phyloP scores from a whole-genome alignment of 768 basidiomycete genomes.

The Hortiboletus campestris region DNA sequence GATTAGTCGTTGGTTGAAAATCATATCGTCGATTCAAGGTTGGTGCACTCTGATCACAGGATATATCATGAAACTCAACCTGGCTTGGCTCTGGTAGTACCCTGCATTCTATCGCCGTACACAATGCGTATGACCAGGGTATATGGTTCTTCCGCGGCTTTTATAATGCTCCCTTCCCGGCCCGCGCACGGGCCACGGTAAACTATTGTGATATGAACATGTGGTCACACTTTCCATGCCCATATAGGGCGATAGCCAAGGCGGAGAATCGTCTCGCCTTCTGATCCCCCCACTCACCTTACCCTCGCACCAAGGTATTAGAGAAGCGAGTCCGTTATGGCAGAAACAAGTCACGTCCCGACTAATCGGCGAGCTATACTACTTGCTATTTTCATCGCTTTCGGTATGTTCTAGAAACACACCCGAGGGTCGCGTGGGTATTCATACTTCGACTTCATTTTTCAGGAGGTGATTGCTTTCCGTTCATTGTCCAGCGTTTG shows the following conservation, averaged over 20 bases:
- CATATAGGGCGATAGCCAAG: neutral
- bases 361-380: constrained; percentile 11
- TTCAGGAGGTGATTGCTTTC: constrained; percentile 7
- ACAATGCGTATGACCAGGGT: too few relatives aligned
- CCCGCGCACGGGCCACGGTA: too few relatives aligned
- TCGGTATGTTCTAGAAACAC: constrained; percentile 5
- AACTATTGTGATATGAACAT: too few relatives aligned
- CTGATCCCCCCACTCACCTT: neutral
- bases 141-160: too few relatives aligned
- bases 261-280: neutral
- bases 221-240: neutral
- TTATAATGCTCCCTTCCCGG: too few relatives aligned
- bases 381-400: constrained; percentile 16
- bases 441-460: neutral
- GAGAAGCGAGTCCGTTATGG: neutral
- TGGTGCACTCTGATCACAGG: neutral
- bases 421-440: neutral
- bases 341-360: constrained; percentile 1
- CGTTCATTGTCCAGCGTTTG: neutral
- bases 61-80: neutral
- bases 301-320: neutral
- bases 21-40: neutral
- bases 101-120: neutral
- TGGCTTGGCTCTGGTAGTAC: neutral
- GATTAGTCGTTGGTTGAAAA: neutral